Percentiles rank a stretch among this genome's conserved stretches.
Evolutionary conservation across 2,329 filamentous ascomycete species (phyloP).

Genomic region (Apiospora kogelbergensis): DNA sequence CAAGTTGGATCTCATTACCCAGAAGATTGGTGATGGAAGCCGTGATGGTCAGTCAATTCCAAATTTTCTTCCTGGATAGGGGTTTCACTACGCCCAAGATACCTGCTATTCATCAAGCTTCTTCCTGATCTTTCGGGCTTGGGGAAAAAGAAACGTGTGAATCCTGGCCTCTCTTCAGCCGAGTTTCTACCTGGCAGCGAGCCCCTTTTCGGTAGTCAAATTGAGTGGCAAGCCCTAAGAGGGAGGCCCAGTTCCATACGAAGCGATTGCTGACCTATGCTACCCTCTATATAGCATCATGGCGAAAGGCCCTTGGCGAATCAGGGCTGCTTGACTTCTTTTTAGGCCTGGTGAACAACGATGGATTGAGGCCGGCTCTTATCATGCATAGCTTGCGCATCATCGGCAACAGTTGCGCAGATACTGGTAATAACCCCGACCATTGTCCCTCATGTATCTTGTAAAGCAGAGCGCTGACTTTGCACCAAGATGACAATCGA

Average conservation of each 20-base stretch:
- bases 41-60: conserved; percentile 47
- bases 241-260: no score
- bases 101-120: background rate
- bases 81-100: background rate
- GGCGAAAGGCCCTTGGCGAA: conserved; percentile 56
- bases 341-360: conserved; percentile 43
- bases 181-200: background rate
- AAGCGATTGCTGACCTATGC: conserved; percentile 17
- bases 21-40: conserved; percentile 56
- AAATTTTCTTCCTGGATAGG: no score
- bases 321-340: conserved; percentile 60
- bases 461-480: conserved; percentile 12
- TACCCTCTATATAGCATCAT: conserved; percentile 43
- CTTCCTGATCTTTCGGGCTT: background rate
- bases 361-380: conserved; percentile 41
- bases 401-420: conserved; percentile 63
- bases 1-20: conserved; percentile 46
- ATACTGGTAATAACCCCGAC: conserved; percentile 44
- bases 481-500: conserved; percentile 54
- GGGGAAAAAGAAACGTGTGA: no score
- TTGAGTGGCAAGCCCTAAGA: background rate
- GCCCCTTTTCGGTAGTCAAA: background rate
- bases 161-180: background rate
- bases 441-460: background rate
- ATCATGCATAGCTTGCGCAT: conserved; percentile 56